A percentile compares a stretch with the other conserved stretches of the same genome.
Evolutionary conservation across 2,329 filamentous ascomycete species (phyloP).

Genomic region (Trichoderma citrinoviride): DNA sequence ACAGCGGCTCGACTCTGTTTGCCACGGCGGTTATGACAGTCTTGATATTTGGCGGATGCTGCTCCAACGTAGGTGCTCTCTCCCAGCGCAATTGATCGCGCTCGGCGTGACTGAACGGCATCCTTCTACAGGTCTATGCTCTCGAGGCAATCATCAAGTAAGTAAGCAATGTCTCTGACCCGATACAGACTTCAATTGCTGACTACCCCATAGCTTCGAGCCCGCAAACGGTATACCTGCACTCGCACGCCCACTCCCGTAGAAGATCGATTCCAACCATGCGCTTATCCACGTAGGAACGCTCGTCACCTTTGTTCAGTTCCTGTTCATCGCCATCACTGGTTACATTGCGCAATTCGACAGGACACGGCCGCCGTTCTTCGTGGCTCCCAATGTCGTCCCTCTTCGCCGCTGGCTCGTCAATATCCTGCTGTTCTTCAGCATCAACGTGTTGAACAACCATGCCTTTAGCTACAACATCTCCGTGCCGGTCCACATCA

Average conservation of each 20-base stretch:
- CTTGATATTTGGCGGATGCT: constrained; percentile 94
- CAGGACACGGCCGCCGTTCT: constrained; percentile 63
- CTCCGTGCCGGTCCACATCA: constrained; percentile 94
- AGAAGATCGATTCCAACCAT: not conserved
- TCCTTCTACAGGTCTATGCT: constrained; percentile 73
- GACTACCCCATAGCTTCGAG: constrained; percentile 61
- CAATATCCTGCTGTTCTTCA: constrained; percentile 88
- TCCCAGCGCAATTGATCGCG: not conserved
- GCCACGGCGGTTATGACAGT: constrained; percentile 66
- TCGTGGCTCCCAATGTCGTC: constrained; percentile 73
- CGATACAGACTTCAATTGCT: not conserved
- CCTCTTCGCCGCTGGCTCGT: constrained; percentile 81
- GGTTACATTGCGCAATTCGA: constrained; percentile 77
- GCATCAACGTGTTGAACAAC: constrained; percentile 94
- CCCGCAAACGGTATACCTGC: constrained; percentile 67
- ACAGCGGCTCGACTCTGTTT: constrained; percentile 39
- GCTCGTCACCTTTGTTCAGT: constrained; percentile 85
- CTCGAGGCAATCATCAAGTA: constrained; percentile 93
- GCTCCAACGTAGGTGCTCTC: constrained; percentile 70
- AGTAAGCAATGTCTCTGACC: constrained; percentile 36
- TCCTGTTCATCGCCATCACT: constrained; percentile 75
- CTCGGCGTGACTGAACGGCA: not conserved
- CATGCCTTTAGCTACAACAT: constrained; percentile 97
- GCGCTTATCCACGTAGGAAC: constrained; percentile 55
- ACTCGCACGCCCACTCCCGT: not conserved